Evolutionary conservation across 805 yeast species (phyloP).

Genomic region (Metschnikowia shivogae): DNA sequence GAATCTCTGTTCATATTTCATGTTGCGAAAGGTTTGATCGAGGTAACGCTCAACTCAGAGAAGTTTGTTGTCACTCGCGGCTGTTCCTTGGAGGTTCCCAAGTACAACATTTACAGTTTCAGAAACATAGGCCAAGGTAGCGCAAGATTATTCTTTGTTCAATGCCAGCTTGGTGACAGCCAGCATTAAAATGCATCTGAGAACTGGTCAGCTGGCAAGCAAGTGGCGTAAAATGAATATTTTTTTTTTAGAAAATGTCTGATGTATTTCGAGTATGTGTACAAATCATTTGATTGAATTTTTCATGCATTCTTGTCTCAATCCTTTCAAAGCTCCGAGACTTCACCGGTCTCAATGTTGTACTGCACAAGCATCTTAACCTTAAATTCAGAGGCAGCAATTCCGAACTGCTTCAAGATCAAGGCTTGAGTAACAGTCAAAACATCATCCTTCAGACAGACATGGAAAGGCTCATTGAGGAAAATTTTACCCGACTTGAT

Average conservation of each 20-base stretch:
- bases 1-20: slow-evolving; percentile 71
- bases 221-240: too few relatives aligned
- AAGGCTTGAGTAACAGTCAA: slow-evolving; percentile 89
- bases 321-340: slow-evolving; percentile 18
- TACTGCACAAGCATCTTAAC: slow-evolving; percentile 77
- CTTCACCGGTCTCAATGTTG: slow-evolving; percentile 50
- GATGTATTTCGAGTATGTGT: too few relatives aligned
- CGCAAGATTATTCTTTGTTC: slow-evolving; percentile 73
- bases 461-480: slow-evolving; percentile 70
- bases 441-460: slow-evolving; percentile 73
- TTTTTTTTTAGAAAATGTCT: too few relatives aligned
- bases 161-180: slow-evolving; percentile 36
- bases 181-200: background rate
- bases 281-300: background rate
- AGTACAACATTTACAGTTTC: slow-evolving; percentile 68
- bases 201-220: too few relatives aligned
- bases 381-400: slow-evolving; percentile 88
- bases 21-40: slow-evolving; percentile 65
- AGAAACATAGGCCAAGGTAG: slow-evolving; percentile 54
- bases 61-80: slow-evolving; percentile 64
- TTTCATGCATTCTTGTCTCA: background rate
- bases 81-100: slow-evolving; percentile 78
- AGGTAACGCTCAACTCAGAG: slow-evolving; percentile 58
- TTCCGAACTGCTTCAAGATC: slow-evolving; percentile 89
- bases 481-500: slow-evolving; percentile 85